Evolutionary conservation across 257 asterid species (phyloP).

Genomic region (Solanum neorickii): DNA sequence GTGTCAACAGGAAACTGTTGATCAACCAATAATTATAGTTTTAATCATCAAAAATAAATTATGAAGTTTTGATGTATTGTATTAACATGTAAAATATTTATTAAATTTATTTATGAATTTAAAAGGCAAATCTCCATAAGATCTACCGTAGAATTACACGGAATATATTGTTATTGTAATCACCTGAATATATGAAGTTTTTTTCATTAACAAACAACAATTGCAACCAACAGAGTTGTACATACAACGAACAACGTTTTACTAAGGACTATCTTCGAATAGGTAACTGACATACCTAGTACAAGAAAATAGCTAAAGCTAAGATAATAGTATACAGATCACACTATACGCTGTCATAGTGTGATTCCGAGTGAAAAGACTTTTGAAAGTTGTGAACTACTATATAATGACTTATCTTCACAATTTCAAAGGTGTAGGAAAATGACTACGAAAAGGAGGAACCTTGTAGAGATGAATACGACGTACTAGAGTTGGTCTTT

Average conservation of each 20-base stretch:
- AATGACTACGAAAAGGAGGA: not conserved
- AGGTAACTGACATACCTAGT: not conserved
- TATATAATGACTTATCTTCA: not conserved
- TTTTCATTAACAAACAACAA: not conserved
- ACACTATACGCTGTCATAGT: not conserved
- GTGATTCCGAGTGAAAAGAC: not conserved
- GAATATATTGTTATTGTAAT: too few relatives aligned
- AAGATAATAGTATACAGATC: not conserved
- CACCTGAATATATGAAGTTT: not conserved
- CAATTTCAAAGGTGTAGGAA: not conserved
- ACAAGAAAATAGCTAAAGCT: not conserved
- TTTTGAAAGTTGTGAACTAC: not conserved
- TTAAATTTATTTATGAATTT: not conserved
- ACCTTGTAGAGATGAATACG: not conserved
- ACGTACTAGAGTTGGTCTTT: conserved; percentile 15
- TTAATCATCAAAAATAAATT: not conserved
- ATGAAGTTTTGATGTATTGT: not conserved
- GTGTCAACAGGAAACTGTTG: not conserved
- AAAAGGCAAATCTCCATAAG: not conserved
- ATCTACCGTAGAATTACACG: not conserved
- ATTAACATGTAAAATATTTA: not conserved
- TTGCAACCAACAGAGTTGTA: not conserved
- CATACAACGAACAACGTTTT: not conserved
- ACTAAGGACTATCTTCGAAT: not conserved
- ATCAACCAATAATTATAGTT: not conserved